A percentile compares a stretch with the other conserved stretches of the same genome.
These are phyloP conservation scores for Hypoxylon sp. DNA, from an alignment of 2,329 filamentous ascomycete species.

Conservation along the genomic window DNA sequence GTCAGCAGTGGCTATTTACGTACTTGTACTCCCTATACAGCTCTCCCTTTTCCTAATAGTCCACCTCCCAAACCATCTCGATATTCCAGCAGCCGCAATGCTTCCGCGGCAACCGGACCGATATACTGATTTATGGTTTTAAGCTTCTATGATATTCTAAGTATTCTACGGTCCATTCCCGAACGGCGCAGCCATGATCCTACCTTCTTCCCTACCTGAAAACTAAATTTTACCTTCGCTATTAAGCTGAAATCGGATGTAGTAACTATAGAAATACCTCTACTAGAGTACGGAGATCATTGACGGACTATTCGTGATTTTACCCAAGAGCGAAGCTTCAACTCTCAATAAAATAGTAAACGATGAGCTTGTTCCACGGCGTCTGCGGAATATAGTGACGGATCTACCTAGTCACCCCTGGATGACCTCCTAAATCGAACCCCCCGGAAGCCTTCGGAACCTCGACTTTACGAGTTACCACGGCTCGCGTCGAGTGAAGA, in stretches of 20 bases:
- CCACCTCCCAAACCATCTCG: background rate
- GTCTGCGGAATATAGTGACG: background rate
- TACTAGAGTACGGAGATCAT: background rate
- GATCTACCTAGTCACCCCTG: background rate
- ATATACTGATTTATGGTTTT: background rate
- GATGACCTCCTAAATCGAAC: background rate
- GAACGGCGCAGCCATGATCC: background rate
- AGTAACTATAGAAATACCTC: background rate
- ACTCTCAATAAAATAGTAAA: background rate
- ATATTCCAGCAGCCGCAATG: background rate
- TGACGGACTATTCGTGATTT: background rate
- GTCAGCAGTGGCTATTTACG: background rate
- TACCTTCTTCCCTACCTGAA: background rate
- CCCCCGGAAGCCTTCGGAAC: background rate
- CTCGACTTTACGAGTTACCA: background rate
- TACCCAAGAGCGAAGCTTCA: background rate
- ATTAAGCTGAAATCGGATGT: background rate
- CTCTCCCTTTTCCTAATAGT: background rate
- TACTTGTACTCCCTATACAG: background rate
- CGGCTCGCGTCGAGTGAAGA: background rate
- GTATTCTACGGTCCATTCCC: background rate
- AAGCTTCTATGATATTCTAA: background rate
- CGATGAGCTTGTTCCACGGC: background rate
- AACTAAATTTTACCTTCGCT: background rate
- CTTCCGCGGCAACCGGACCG: background rate